A percentile compares a stretch with the other conserved stretches of the same genome.
Evolutionary conservation across 768 basidiomycete genomes (phyloP).

Genomic region (Russula vinacea): DNA sequence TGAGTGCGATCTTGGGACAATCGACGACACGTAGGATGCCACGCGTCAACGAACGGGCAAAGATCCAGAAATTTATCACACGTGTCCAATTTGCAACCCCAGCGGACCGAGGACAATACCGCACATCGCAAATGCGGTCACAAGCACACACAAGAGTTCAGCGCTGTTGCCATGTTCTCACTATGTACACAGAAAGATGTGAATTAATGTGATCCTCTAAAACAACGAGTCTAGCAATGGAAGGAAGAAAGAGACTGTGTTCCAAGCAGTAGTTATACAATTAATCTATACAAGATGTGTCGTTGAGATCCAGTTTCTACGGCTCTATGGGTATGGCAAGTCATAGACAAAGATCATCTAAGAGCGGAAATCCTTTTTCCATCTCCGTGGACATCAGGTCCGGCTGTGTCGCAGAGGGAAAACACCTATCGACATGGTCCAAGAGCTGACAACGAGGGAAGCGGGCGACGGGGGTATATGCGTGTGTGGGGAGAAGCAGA

Average conservation of each 20-base stretch:
- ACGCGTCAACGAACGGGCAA: too few species aligned
- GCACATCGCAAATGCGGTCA: not conserved
- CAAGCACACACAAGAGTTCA: not conserved
- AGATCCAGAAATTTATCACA: too few species aligned
- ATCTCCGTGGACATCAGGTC: conserved; percentile 9
- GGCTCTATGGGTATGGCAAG: conserved; percentile 11
- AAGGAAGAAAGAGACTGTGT: not conserved
- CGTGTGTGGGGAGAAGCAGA: not conserved
- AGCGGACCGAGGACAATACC: too few species aligned
- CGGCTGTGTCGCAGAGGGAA: conserved; percentile 7
- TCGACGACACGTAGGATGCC: too few species aligned
- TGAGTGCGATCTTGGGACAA: too few species aligned
- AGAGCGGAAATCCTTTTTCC: not conserved
- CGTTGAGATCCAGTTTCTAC: not conserved
- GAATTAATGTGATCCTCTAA: conserved; percentile 1
- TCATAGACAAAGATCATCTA: conserved; percentile 4
- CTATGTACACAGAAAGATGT: not conserved
- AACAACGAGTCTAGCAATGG: not conserved
- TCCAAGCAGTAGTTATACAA: not conserved
- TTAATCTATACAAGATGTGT: not conserved
- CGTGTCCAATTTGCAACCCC: too few species aligned
- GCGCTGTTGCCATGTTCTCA: not conserved
- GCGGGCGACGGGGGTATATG: not conserved
- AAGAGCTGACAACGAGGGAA: conserved; percentile 1
- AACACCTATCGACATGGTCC: conserved; percentile 4